Percentiles rank a stretch among this genome's conserved stretches.
phyloP scores from a whole-genome alignment of 2,329 filamentous ascomycete genomes.

The Myriosclerotinia duriaeana region DNA sequence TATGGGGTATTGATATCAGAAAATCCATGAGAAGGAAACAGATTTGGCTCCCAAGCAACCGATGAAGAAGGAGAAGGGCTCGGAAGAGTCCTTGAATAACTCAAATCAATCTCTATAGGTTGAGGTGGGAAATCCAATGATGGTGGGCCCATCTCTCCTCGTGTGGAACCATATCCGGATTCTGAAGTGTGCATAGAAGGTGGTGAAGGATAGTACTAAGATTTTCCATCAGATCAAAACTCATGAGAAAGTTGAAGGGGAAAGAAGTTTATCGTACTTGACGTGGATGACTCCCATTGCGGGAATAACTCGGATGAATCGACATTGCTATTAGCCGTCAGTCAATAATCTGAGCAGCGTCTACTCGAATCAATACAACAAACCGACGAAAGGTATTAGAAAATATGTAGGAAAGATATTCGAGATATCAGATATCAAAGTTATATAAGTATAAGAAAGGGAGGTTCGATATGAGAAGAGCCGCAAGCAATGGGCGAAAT shows the following conservation, averaged over 20 bases:
- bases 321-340: constrained; percentile 35
- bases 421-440: constrained; percentile 19
- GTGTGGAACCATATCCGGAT: constrained; percentile 30
- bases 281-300: constrained; percentile 29
- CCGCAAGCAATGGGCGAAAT: constrained; percentile 10
- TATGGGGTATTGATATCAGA: constrained; percentile 30
- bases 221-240: constrained; percentile 31
- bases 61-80: constrained; percentile 32
- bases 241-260: constrained; percentile 11
- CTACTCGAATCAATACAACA: constrained; percentile 23
- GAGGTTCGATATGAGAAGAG: constrained; percentile 28
- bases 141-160: constrained; percentile 36
- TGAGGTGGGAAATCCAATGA: constrained; percentile 36
- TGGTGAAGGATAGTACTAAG: constrained; percentile 34
- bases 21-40: constrained; percentile 29
- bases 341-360: constrained; percentile 10
- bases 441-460: constrained; percentile 17
- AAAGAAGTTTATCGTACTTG: constrained; percentile 32
- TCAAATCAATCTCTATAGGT: constrained; percentile 39
- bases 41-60: constrained; percentile 30
- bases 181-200: constrained; percentile 32
- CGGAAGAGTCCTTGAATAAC: constrained; percentile 35
- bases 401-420: constrained; percentile 25
- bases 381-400: constrained; percentile 27
- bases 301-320: constrained; percentile 33